Conservation (phyloP, 1,284 basidiomycete genomes). For the Schizophyllum commune region DNA sequence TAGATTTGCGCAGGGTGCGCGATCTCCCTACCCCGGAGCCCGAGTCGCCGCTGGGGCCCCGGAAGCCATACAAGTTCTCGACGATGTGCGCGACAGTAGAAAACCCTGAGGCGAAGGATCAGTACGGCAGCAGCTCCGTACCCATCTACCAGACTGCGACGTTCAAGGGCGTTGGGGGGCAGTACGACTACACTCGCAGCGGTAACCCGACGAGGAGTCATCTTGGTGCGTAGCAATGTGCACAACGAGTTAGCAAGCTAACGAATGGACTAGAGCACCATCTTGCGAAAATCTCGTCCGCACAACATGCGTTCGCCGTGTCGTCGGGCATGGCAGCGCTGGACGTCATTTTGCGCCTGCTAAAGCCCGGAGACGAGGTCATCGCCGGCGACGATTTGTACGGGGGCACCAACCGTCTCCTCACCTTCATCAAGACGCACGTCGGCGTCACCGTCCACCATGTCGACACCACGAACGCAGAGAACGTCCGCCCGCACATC, state of each 20-base stretch:
- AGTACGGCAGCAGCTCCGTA: slow-evolving; percentile 89
- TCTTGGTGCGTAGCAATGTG: slow-evolving; percentile 54
- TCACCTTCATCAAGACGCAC: slow-evolving; percentile 86
- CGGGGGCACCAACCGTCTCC: slow-evolving; percentile 94
- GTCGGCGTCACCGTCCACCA: slow-evolving; percentile 89
- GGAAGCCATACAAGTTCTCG: slow-evolving; percentile 73
- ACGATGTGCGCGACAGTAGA: slow-evolving; percentile 93
- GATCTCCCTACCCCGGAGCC: slow-evolving; percentile 61
- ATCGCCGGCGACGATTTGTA: slow-evolving; percentile 98
- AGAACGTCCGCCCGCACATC: slow-evolving; percentile 57
- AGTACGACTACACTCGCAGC: slow-evolving; percentile 92
- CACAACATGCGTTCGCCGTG: slow-evolving; percentile 83
- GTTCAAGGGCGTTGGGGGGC: slow-evolving; percentile 90
- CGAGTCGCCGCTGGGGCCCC: slow-evolving; percentile 56
- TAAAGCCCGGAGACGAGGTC: slow-evolving; percentile 92
- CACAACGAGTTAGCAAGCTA: slow-evolving; percentile 2
- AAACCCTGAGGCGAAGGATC: slow-evolving; percentile 83
- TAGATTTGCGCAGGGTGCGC: neutral
- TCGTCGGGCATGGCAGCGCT: slow-evolving; percentile 98
- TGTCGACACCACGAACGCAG: slow-evolving; percentile 84
- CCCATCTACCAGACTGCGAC: slow-evolving; percentile 98
- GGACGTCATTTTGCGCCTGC: slow-evolving; percentile 88
- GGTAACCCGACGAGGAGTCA: slow-evolving; percentile 97
- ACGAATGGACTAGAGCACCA: slow-evolving; percentile 68
- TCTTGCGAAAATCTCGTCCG: slow-evolving; percentile 90